phyloP scores from a whole-genome alignment of 352 stramenopile genomes.

The Phytopythium vexans region DNA sequence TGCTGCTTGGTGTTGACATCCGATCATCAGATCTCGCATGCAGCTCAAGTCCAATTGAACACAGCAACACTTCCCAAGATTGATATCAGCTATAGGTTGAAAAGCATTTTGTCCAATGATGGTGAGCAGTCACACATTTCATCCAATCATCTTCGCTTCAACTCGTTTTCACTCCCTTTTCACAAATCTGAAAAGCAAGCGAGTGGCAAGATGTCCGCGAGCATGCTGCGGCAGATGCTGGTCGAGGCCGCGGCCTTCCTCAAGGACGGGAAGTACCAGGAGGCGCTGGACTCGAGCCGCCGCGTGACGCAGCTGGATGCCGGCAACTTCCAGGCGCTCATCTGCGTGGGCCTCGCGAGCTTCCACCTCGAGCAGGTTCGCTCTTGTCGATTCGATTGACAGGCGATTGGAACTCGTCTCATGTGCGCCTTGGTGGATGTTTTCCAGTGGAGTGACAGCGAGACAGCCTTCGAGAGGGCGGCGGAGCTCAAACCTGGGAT shows the following conservation, averaged over 20 bases:
- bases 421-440: neutral
- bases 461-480: slow-evolving; percentile 63
- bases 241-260: slow-evolving; percentile 65
- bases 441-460: slow-evolving; percentile 60
- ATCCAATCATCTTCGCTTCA: too few relatives aligned
- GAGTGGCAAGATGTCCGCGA: slow-evolving; percentile 43
- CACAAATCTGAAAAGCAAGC: neutral
- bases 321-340: slow-evolving; percentile 80
- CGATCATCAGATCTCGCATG: too few relatives aligned
- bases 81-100: too few relatives aligned
- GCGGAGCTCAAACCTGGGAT: slow-evolving; percentile 69
- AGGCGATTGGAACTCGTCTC: neutral
- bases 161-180: too few relatives aligned
- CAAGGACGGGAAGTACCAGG: slow-evolving; percentile 71
- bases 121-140: too few relatives aligned
- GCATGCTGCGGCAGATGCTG: slow-evolving; percentile 76
- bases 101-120: too few relatives aligned
- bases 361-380: slow-evolving; percentile 68
- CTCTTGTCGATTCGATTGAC: neutral
- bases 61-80: too few relatives aligned
- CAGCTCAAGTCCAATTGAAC: too few relatives aligned
- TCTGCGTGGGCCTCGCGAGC: slow-evolving; percentile 76
- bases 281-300: slow-evolving; percentile 60
- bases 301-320: slow-evolving; percentile 75
- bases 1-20: too few relatives aligned